Base-by-base conservation (phyloP, 805 yeast species). In the Lipomyces yamadae region DNA sequence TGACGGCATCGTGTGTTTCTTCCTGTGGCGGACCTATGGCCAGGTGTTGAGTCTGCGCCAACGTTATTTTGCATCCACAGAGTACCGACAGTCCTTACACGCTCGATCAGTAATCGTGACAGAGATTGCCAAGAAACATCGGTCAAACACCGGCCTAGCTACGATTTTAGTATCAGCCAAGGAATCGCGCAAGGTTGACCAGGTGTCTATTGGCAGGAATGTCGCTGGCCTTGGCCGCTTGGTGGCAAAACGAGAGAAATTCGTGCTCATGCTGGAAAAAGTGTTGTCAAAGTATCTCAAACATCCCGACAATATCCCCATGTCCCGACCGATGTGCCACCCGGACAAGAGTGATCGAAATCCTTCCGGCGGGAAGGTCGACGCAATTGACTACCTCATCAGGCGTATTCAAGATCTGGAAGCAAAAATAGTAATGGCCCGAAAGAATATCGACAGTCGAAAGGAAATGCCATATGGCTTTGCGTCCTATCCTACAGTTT, bases 21-120 rank as follows among this genome's bases (percentile, higher is more conserved):
- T 76, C 48, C 64, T 78, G 39, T 75, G 75, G 74, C 56, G 63
- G 29, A 74, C 74, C 59, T 77, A 72, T 61, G 29, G 62, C 10
- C 65, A 72, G 30, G 73, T 77, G 6, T 66, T 78, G n/a, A 56
- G 54, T 5, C 65, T 76, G 8, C 72, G 79, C 10, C 68, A 72
- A 30, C 62, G 56, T 4, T 71, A 68, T 4, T 76, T 72, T 60
- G 45, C 59, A 24, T 62, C 73, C 8, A 50, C 65, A 1, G 66
- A 70, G 32, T 78, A 76, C 58, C 74, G 72, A 39, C 42, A 63
- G 4, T 60, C 71, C 6, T 59, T 76, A n/a, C 67, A 68, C 58
- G 71, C 74, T 60, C 74, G 80, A 6, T 76, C 81, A 0, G 59
- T 78, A 18, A 69, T 79, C 64, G 64, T 76, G 13, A 70, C 74